These are phyloP conservation scores for Plasmodium gallinaceum DNA, from an alignment of 169 alveolate genomes.

Conservation along the genomic window DNA sequence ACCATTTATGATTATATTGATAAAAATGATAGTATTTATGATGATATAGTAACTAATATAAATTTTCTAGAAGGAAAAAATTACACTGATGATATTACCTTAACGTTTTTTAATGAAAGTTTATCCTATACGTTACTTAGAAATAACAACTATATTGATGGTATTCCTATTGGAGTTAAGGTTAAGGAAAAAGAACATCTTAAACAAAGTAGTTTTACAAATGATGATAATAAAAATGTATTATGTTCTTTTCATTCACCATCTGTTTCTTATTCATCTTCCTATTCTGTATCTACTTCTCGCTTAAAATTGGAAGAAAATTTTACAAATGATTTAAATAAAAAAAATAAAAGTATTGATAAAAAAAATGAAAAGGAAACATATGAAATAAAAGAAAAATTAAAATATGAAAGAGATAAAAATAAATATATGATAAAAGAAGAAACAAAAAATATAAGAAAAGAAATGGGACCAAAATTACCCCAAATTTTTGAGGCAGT, in stretches of 20 bases:
- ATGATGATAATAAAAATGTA: not conserved
- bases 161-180: constrained; percentile 70
- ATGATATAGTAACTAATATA: constrained; percentile 48
- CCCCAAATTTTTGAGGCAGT: constrained; percentile 54
- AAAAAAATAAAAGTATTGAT: not conserved
- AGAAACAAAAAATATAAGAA: not conserved
- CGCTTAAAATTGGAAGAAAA: not conserved
- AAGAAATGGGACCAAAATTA: constrained; percentile 48
- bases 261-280: not conserved
- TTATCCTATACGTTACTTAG: constrained; percentile 49
- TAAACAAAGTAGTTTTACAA: not conserved
- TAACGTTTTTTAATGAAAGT: constrained; percentile 72
- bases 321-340: not conserved
- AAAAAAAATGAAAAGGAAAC: not conserved
- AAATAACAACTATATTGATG: constrained; percentile 62
- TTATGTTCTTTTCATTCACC: not conserved
- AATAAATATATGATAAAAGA: not conserved
- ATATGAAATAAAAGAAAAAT: not conserved
- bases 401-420: not conserved
- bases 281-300: not conserved
- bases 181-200: not conserved
- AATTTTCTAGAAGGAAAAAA: constrained; percentile 7
- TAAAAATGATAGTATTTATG: constrained; percentile 72
- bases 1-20: constrained; percentile 69
- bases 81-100: constrained; percentile 46